A percentile compares a stretch with the other conserved stretches of the same genome.
phyloP scores from a whole-genome alignment of 78 protist genomes.

The Thecamonas trahens region DNA sequence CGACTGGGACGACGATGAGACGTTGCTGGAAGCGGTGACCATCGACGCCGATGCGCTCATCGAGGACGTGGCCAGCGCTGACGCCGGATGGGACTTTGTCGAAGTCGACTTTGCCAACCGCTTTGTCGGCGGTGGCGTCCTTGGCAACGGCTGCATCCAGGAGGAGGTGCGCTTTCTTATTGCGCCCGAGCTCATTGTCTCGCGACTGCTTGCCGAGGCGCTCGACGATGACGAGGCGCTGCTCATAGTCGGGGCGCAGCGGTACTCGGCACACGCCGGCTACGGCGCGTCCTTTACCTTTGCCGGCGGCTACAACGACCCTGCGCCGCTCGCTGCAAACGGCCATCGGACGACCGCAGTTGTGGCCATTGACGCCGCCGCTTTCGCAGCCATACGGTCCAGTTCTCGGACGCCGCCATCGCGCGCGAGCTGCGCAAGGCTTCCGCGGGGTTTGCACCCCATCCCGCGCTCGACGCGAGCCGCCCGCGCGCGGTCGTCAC shows the following conservation, averaged over 20 bases:
- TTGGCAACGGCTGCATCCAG: conserved; percentile 46
- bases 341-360: too few relatives aligned
- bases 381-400: too few relatives aligned
- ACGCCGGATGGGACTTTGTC: too few relatives aligned
- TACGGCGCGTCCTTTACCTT: not conserved
- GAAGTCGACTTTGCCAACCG: conserved; percentile 58
- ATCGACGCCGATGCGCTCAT: not conserved
- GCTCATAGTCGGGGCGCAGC: conserved; percentile 11
- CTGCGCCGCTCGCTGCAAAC: too few relatives aligned
- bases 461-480: too few relatives aligned
- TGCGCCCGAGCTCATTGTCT: conserved; percentile 33
- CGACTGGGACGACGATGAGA: not conserved
- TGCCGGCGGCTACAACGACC: not conserved
- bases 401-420: too few relatives aligned
- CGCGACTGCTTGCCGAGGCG: conserved; percentile 12
- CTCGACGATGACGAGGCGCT: conserved; percentile 22
- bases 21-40: not conserved
- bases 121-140: conserved; percentile 55
- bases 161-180: conserved; percentile 46
- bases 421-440: too few relatives aligned
- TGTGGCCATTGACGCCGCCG: too few relatives aligned
- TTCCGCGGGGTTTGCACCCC: too few relatives aligned
- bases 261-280: not conserved
- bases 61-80: not conserved
- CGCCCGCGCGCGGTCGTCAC: too few relatives aligned